Evolutionary conservation across 2,329 filamentous ascomycete genomes (phyloP).

Genomic region (Fusarium sp.): DNA sequence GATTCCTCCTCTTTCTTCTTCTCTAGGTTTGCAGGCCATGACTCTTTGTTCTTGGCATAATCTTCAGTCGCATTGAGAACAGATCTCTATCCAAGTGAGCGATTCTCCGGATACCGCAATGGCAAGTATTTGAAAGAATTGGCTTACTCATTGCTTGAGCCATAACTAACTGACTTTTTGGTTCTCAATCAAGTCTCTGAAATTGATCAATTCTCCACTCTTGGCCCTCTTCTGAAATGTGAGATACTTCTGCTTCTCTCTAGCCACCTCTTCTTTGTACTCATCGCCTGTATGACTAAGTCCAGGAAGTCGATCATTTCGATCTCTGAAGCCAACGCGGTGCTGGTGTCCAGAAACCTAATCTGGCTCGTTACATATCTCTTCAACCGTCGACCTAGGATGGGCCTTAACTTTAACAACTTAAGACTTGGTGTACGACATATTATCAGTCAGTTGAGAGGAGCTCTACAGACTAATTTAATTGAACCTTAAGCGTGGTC

Average conservation of each 20-base stretch:
- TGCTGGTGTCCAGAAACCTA: neutral
- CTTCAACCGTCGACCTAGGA: neutral
- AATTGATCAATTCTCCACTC: neutral
- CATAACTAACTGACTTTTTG: neutral
- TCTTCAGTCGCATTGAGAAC: neutral
- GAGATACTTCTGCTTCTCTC: neutral
- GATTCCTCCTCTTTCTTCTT: neutral
- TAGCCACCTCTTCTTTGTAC: neutral
- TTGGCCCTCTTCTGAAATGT: neutral
- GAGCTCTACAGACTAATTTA: rapidly evolving
- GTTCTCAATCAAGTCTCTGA: neutral
- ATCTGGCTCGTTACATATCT: neutral
- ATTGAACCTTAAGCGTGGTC: too few species aligned
- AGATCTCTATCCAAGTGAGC: neutral
- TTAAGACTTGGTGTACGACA: neutral
- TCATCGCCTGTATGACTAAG: neutral
- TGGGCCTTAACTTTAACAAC: neutral
- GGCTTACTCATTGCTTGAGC: neutral
- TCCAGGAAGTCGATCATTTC: neutral
- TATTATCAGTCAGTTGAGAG: neutral
- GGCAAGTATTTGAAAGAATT: neutral
- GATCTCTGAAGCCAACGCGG: neutral
- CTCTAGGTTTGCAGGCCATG: neutral
- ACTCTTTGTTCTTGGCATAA: neutral
- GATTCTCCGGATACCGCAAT: neutral